Conservation (phyloP, 306 rosid species). For the Casuarina cunninghamiana region DNA sequence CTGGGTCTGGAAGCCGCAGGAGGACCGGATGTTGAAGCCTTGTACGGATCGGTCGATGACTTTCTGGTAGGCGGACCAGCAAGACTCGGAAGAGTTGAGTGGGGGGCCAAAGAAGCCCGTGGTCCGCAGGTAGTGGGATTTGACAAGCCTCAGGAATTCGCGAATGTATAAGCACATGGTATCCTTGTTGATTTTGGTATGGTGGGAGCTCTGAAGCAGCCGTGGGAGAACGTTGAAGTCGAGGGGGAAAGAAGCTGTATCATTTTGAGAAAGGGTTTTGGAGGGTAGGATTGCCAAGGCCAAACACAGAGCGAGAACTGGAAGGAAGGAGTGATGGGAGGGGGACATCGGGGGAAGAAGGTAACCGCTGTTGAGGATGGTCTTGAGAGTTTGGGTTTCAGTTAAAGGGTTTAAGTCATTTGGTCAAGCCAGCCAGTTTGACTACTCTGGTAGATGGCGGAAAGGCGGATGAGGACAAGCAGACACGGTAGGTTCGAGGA, state of each 20-base stretch:
- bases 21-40: conserved; percentile 37
- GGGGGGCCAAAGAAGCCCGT: conserved; percentile 52
- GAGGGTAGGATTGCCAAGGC: conserved; percentile 5
- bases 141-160: conserved; percentile 64
- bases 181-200: neutral
- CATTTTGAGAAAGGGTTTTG: conserved; percentile 17
- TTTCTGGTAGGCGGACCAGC: conserved; percentile 46
- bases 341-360: conserved; percentile 1
- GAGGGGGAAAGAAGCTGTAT: conserved; percentile 55
- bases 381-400: neutral
- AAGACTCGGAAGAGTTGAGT: conserved; percentile 39
- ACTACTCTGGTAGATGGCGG: neutral
- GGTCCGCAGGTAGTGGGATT: conserved; percentile 58
- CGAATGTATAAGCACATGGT: conserved; percentile 50
- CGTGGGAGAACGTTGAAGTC: conserved; percentile 62
- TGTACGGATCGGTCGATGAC: conserved; percentile 11
- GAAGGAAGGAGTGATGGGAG: conserved; percentile 16
- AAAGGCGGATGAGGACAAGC: neutral
- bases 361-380: neutral
- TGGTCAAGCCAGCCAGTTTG: neutral
- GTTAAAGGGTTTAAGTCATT: neutral
- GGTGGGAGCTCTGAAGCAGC: conserved; percentile 26
- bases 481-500: neutral
- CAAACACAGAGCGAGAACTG: neutral
- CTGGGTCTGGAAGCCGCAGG: conserved; percentile 47